Percentiles rank a stretch among this genome's conserved stretches.
These are phyloP conservation scores for Apophysomyces trapeziformis DNA, from an alignment of 371 early-diverging fungal genomes.

Conservation along the genomic window DNA sequence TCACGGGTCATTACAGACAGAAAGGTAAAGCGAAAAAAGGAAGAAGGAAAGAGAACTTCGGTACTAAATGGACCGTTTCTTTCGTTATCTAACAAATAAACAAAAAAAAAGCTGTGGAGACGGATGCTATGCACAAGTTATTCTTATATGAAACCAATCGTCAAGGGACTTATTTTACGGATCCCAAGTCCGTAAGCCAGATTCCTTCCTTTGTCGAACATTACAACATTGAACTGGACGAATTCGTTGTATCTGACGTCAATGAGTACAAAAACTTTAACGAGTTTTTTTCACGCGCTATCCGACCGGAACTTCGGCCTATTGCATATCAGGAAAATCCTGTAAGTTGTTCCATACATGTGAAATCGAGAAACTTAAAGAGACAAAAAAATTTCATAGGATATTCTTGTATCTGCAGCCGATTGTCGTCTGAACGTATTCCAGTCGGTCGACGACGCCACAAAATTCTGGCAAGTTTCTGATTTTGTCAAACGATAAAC, in stretches of 20 bases:
- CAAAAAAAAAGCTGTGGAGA: slow-evolving; percentile 39
- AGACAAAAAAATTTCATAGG: not conserved
- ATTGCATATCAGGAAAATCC: slow-evolving; percentile 52
- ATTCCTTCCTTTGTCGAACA: slow-evolving; percentile 69
- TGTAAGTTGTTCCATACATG: slow-evolving; percentile 20
- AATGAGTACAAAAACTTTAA: slow-evolving; percentile 67
- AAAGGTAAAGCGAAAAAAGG: slow-evolving; percentile 26
- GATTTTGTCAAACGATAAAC: not conserved
- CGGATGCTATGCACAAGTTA: slow-evolving; percentile 51
- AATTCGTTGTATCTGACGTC: slow-evolving; percentile 48
- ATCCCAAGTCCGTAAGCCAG: slow-evolving; percentile 62
- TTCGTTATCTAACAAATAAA: too few species aligned
- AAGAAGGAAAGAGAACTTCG: not conserved
- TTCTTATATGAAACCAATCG: slow-evolving; percentile 55
- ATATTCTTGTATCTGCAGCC: slow-evolving; percentile 61
- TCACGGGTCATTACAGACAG: slow-evolving; percentile 45
- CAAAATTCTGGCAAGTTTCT: slow-evolving; percentile 54
- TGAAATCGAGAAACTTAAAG: not conserved
- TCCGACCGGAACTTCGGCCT: slow-evolving; percentile 63
- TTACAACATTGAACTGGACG: slow-evolving; percentile 55
- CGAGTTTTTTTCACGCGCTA: slow-evolving; percentile 77
- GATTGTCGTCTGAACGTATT: slow-evolving; percentile 72
- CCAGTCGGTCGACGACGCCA: slow-evolving; percentile 57
- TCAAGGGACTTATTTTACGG: slow-evolving; percentile 72
- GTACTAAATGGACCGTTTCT: not conserved